Base-by-base conservation (phyloP, 2,329 filamentous ascomycete species). In the Scedosporium boydii region DNA sequence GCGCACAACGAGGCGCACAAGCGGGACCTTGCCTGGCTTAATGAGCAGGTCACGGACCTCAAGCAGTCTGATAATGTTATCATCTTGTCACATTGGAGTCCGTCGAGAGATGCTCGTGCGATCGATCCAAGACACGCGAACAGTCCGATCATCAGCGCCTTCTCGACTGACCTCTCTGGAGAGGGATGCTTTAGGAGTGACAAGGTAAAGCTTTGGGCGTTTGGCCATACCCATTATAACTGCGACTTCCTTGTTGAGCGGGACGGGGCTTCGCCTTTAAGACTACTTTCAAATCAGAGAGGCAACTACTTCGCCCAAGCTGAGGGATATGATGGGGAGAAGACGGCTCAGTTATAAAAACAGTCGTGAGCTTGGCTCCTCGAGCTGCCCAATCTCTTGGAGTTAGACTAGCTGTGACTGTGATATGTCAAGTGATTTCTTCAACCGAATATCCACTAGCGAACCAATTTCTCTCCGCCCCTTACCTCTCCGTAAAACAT, bases 191-290 rank as follows among this genome's bases (percentile, higher is more conserved):
- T 74, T 74, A 70, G 61, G 34, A 73, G 68, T 61, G 63, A 63
- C 1, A 69, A 64, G 3, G 77, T 80, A 3, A 70, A 68, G 42
- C 23, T 78, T 2, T 80, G 78, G 78, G 78, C 74, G 2, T 80
- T 79, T 69, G 77, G 78, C 2, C 78, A 81, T 66, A 81, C 78
- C 10, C 78, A 81, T 67, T 78, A 71, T 64, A 78, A 76, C 65
- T 77, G 73, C 66, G 70, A 74, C 59, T 78, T 75, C 60, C 55
- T 64, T 5, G 71, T 74, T 16, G 68, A 68, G 4, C 59, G 62
- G 56, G 69, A 55, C 18, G 62, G 60, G 53, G 56, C 59, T 1
- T 56, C 51, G 23, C 23, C 51, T 10, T 21, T 56, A 2, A 56
- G 23, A 26, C 51, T 65, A 14, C 18, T 65, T 5, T 60, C 64